phyloP scores from a whole-genome alignment of 2,329 filamentous ascomycete species.

The Parascedosporium putredinis region DNA sequence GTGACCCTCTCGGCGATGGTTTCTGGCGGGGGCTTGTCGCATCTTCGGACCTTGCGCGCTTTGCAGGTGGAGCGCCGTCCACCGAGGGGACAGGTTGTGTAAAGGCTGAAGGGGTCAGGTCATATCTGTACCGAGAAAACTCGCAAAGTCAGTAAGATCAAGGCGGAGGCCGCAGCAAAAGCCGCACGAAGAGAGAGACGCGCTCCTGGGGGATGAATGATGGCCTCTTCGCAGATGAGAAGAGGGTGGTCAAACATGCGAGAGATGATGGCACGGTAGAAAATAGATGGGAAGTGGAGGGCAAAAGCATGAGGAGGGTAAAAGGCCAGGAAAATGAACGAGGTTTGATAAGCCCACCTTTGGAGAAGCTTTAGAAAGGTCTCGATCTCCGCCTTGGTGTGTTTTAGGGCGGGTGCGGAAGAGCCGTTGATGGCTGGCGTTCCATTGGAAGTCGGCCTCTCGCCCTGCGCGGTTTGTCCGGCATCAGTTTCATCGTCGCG shows the following conservation, averaged over 20 bases:
- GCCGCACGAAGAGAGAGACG: not conserved
- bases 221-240: too few species aligned
- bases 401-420: slow-evolving; percentile 1
- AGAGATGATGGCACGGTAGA: too few species aligned
- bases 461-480: slow-evolving; percentile 20
- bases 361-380: slow-evolving; percentile 26
- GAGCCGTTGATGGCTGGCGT: slow-evolving; percentile 1
- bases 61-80: slow-evolving; percentile 43
- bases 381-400: slow-evolving; percentile 25
- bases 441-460: slow-evolving; percentile 2
- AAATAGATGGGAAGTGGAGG: not conserved
- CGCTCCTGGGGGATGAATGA: too few species aligned
- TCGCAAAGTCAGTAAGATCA: not conserved
- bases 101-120: slow-evolving; percentile 17
- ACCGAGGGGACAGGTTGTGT: slow-evolving; percentile 11
- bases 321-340: not conserved
- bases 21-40: slow-evolving; percentile 17
- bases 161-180: too few species aligned
- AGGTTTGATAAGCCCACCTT: slow-evolving; percentile 24
- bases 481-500: slow-evolving; percentile 38
- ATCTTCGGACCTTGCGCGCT: slow-evolving; percentile 49
- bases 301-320: not conserved
- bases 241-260: too few species aligned
- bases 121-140: slow-evolving; percentile 33
- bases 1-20: slow-evolving; percentile 45